A percentile compares a stretch with the other conserved stretches of the same genome.
Evolutionary conservation across 75 land plant genomes (phyloP).

Genomic region (Adiantum capillusveneris): DNA sequence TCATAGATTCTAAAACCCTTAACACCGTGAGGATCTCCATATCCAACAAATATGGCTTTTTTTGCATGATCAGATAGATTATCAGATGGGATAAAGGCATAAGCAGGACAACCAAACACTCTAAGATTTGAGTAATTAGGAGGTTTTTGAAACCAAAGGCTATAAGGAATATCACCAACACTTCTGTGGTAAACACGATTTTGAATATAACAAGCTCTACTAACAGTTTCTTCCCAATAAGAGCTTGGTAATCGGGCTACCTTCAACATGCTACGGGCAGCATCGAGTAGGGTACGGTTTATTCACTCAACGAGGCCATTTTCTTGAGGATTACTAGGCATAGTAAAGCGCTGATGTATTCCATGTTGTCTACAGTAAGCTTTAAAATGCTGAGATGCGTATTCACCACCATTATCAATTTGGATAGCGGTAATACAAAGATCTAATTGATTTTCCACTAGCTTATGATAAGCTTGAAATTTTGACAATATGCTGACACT

Average conservation of each 20-base stretch:
- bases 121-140: slow-evolving; percentile 1
- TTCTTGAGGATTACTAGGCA: background rate
- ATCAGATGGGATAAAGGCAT: background rate
- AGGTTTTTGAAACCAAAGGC: background rate
- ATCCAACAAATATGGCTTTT: background rate
- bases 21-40: background rate
- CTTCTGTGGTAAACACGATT: slow-evolving; percentile 3
- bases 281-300: slow-evolving; percentile 5
- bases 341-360: background rate
- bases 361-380: background rate
- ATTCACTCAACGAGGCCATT: background rate
- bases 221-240: slow-evolving; percentile 15
- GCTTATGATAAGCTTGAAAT: background rate
- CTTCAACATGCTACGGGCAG: slow-evolving; percentile 7
- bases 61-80: background rate
- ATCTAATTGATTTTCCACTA: background rate
- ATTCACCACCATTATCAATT: background rate
- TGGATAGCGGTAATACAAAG: background rate
- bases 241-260: background rate
- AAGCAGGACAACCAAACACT: background rate
- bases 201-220: background rate
- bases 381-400: background rate
- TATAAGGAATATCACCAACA: slow-evolving; percentile 1
- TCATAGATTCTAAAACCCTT: background rate
- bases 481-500: background rate